Evolutionary conservation across 768 basidiomycete species (phyloP).

Genomic region (Gyrodon lividus): DNA sequence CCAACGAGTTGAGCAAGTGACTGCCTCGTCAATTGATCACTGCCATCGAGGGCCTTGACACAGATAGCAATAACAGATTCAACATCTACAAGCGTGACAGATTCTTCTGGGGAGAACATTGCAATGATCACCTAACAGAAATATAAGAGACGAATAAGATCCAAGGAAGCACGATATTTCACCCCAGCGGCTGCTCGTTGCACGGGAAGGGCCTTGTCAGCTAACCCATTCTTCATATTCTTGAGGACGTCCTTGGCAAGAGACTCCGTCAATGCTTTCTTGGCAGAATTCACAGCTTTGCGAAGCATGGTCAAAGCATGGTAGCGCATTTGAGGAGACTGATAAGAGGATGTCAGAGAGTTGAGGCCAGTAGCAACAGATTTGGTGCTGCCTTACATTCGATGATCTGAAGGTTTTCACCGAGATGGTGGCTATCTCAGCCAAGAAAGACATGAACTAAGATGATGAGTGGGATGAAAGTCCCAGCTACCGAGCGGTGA

Average conservation of each 20-base stretch:
- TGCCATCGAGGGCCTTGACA: constrained; percentile 71
- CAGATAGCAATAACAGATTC: constrained; percentile 70
- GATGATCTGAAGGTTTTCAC: constrained; percentile 74
- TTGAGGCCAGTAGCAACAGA: neutral
- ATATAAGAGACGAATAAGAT: constrained; percentile 16
- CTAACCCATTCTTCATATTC: constrained; percentile 69
- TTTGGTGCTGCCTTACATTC: constrained; percentile 46
- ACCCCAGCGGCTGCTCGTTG: constrained; percentile 85
- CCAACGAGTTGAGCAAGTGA: constrained; percentile 79
- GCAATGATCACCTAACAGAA: constrained; percentile 47
- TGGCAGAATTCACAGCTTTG: constrained; percentile 80
- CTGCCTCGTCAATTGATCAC: constrained; percentile 82
- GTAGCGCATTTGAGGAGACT: constrained; percentile 82
- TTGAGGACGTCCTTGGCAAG: constrained; percentile 80
- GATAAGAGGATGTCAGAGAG: constrained; percentile 8
- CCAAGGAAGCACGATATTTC: constrained; percentile 12
- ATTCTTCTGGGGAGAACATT: constrained; percentile 57
- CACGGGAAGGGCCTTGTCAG: constrained; percentile 81
- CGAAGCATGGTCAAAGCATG: constrained; percentile 74
- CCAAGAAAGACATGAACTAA: constrained; percentile 94
- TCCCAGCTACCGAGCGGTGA: neutral
- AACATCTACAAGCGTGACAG: constrained; percentile 65
- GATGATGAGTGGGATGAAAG: neutral
- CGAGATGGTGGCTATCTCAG: constrained; percentile 69
- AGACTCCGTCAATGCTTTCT: constrained; percentile 79